Conservation (phyloP, 345 rosid genomes). For the Adansonia digitata region DNA sequence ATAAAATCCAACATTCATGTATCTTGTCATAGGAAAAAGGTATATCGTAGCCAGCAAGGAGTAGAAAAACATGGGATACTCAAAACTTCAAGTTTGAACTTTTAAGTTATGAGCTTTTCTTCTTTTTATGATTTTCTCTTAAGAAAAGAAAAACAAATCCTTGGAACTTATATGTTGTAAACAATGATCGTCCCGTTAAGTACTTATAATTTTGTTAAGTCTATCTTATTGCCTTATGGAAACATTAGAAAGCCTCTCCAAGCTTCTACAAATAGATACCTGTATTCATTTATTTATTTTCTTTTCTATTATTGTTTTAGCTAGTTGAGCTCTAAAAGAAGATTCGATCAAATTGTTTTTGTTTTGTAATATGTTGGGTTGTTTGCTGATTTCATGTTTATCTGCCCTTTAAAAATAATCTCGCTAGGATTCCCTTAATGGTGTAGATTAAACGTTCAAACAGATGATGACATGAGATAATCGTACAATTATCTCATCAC, state of each 20-base stretch:
- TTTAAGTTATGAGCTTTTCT: neutral
- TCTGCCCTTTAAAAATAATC: neutral
- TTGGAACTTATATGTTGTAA: neutral
- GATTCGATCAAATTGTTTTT: neutral
- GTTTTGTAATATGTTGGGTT: neutral
- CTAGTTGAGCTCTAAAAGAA: neutral
- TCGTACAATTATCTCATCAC: neutral
- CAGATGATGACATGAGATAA: neutral
- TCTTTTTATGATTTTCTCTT: neutral
- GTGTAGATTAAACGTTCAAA: constrained; percentile 1
- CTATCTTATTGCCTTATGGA: neutral
- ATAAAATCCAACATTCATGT: neutral
- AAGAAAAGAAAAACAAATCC: neutral
- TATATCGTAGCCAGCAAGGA: neutral
- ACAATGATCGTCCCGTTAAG: neutral
- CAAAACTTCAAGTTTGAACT: neutral
- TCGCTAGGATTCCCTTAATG: neutral
- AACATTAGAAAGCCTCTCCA: neutral
- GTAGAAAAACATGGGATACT: neutral
- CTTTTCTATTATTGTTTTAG: neutral
- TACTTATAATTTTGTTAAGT: neutral
- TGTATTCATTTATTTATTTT: neutral
- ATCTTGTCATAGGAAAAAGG: neutral
- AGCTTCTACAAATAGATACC: neutral
- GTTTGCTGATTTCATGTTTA: neutral